Base-by-base conservation (phyloP, 2,329 filamentous ascomycete species). In the Penicillium brevicompactum region DNA sequence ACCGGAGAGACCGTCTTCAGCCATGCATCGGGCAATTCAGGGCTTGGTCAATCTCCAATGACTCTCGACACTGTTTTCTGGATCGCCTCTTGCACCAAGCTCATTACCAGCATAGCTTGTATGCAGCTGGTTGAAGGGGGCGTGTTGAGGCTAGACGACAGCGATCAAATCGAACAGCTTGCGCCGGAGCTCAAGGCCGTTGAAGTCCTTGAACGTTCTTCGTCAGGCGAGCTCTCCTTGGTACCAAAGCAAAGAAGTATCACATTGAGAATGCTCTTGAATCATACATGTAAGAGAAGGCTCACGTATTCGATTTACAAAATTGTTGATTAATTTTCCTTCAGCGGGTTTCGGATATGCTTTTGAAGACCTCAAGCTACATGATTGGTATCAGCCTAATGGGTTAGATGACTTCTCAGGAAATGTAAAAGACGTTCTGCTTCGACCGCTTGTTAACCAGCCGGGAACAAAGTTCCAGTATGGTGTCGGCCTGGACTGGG, bases 391-490 rank as follows among this genome's bases (percentile, higher is more conserved):
- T 1, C 71, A 76, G 11, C 84, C 84, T 0, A 70, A 74, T 0
- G 83, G 84, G 0, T 64, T 80, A 4, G 82, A 87, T 52, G 85
- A 87, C 64, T 84, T 87, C 62, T 80, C 79, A 0, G 81, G 82
- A 0, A 74, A 82, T 5, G 64, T 79, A 14, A 74, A 77, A 31
- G 84, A 84, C 22, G 73, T 87, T 42, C 63, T 79, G 34, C 66
- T 72, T 11, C 30, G 30, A 53, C 83, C 86, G 1, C 69, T 90
- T 14, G 67, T 88, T 1, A 84, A 86, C 59, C 84, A 89, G 59
- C 87, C 87, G 0, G 86, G 86, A 0, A 78, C 81, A 22, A 75
- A 74, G 3, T 89, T 84, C 82, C 78, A 84, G 53, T 88, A 89
- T 21, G 82, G 82, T 0, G 30, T 74, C 6, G 69, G 69, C 10